Conservation (phyloP, 2,329 filamentous ascomycete species). For the Westerdykella sp. region DNA sequence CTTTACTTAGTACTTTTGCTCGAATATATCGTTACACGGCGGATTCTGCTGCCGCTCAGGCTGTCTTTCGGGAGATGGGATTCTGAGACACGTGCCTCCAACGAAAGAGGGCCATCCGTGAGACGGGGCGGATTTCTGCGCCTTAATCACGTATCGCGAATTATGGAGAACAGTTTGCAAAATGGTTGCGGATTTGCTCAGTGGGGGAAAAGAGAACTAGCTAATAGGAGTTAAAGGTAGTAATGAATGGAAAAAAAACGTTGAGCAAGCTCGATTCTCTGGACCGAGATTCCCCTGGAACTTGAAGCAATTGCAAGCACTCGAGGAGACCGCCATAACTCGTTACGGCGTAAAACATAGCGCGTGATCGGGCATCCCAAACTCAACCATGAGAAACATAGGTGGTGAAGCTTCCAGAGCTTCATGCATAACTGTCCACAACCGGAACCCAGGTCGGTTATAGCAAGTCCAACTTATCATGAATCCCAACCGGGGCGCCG, state of each 20-base stretch:
- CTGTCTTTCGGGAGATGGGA: neutral
- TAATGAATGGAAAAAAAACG: neutral
- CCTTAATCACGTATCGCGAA: neutral
- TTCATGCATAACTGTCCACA: no score
- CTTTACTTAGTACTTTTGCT: neutral
- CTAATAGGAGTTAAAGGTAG: neutral
- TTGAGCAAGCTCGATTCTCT: neutral
- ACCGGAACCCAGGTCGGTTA: no score
- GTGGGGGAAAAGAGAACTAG: neutral
- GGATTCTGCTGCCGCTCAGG: neutral
- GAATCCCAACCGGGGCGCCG: slow-evolving; percentile 12
- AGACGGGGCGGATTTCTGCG: neutral
- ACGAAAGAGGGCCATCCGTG: neutral
- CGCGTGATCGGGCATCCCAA: no score
- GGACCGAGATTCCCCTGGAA: neutral
- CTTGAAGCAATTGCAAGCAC: no score
- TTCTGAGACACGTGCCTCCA: neutral
- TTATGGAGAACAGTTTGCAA: no score
- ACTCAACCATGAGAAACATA: no score
- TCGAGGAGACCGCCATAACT: neutral
- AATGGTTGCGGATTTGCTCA: neutral
- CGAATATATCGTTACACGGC: neutral
- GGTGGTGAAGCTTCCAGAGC: no score
- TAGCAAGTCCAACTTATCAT: slow-evolving; percentile 4
- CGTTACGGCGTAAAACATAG: neutral